Percentiles rank a stretch among this genome's conserved stretches.
phyloP scores from a whole-genome alignment of 2,329 filamentous ascomycete genomes.

The Pseudocercospora fuligena region DNA sequence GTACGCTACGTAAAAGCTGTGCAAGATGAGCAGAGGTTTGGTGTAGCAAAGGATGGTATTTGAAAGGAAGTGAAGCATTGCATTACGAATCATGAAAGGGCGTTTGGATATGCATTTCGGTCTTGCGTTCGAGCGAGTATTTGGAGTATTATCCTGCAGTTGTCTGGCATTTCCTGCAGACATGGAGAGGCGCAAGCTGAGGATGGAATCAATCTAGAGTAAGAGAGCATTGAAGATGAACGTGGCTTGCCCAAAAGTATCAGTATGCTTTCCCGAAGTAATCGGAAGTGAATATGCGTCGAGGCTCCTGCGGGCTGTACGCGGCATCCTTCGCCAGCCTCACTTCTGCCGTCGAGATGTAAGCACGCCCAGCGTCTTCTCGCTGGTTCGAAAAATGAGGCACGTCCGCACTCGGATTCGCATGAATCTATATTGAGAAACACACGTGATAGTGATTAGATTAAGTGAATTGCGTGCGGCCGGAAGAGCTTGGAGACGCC shows the following conservation, averaged over 20 bases:
- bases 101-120: slow-evolving; percentile 1
- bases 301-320: background rate
- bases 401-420: background rate
- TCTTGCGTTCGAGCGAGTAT: slow-evolving; percentile 13
- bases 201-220: background rate
- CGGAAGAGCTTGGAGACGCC: background rate
- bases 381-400: background rate
- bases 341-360: background rate
- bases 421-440: background rate
- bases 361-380: background rate
- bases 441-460: background rate
- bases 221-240: background rate
- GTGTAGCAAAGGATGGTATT: slow-evolving; percentile 13
- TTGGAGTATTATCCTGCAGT: background rate
- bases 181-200: slow-evolving; percentile 4
- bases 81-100: slow-evolving; percentile 11
- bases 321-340: slow-evolving; percentile 7
- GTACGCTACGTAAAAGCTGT: slow-evolving; percentile 90
- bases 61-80: slow-evolving; percentile 9
- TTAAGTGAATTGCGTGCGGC: background rate
- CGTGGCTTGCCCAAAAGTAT: background rate
- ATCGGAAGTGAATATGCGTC: background rate
- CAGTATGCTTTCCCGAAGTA: background rate
- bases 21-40: slow-evolving; percentile 56
- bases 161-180: background rate